These are phyloP conservation scores for Triticum timopheevii DNA, from an alignment of 176 grass and related monocot species.

Conservation along the genomic window DNA sequence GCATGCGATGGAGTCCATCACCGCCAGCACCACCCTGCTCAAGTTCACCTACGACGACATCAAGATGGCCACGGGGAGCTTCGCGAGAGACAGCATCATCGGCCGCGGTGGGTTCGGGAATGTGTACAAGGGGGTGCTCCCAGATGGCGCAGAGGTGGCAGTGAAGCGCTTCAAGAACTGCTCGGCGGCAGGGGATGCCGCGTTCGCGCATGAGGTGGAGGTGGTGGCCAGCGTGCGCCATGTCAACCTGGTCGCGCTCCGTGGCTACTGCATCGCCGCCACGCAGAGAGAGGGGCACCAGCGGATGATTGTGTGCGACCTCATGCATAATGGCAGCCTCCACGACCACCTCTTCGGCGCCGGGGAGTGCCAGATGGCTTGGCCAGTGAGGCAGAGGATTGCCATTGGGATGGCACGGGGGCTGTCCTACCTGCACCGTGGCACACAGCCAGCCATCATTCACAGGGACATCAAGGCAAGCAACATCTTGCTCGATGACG, in stretches of 20 bases:
- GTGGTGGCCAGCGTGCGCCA: constrained; percentile 93
- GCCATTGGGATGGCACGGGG: constrained; percentile 79
- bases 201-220: constrained; percentile 92
- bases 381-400: constrained; percentile 77
- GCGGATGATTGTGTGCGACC: constrained; percentile 88
- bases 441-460: constrained; percentile 73
- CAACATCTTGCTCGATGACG: constrained; percentile 80
- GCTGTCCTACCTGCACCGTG: constrained; percentile 66
- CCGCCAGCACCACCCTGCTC: constrained; percentile 78
- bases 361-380: constrained; percentile 45
- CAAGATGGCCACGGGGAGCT: constrained; percentile 59
- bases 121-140: constrained; percentile 73
- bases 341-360: constrained; percentile 72
- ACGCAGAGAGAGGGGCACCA: constrained; percentile 79
- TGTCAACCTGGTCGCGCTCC: constrained; percentile 71
- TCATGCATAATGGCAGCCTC: constrained; percentile 92
- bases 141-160: constrained; percentile 56
- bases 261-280: constrained; percentile 85
- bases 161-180: constrained; percentile 97
- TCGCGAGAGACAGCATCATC: constrained; percentile 60
- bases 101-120: constrained; percentile 87
- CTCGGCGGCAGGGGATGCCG: constrained; percentile 60
- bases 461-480: constrained; percentile 97
- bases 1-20: constrained; percentile 73
- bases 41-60: constrained; percentile 89